Evolutionary conservation across 2,329 filamentous ascomycete species (phyloP).

Genomic region (Neobulgaria alba): DNA sequence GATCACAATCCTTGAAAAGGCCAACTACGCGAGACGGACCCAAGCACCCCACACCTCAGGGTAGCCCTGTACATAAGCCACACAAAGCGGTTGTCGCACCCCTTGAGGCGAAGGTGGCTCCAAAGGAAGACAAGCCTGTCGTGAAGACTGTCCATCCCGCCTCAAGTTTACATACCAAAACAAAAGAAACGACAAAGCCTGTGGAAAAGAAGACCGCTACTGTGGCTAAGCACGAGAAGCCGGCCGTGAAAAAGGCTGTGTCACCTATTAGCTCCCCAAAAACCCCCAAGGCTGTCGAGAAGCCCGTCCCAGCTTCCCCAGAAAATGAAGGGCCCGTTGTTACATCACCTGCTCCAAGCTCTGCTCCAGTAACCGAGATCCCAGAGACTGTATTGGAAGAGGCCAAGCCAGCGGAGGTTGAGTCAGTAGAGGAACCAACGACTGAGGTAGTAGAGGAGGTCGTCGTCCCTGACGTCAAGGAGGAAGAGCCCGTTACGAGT

Average conservation of each 20-base stretch:
- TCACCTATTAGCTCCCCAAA: no score
- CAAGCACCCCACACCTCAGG: constrained; percentile 8
- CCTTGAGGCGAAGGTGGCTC: constrained; percentile 6
- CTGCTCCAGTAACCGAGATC: constrained; percentile 5
- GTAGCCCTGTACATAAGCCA: constrained; percentile 13
- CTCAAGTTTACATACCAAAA: constrained; percentile 4
- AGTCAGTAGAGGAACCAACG: constrained; percentile 10
- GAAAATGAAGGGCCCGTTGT: constrained; percentile 14
- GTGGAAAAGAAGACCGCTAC: constrained; percentile 1
- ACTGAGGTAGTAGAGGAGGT: constrained; percentile 3
- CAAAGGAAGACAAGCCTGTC: constrained; percentile 12
- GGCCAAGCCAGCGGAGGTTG: constrained; percentile 4
- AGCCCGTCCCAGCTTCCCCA: neutral
- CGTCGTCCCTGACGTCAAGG: neutral
- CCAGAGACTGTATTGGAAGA: constrained; percentile 8
- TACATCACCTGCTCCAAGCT: constrained; percentile 3
- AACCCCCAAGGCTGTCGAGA: constrained; percentile 3
- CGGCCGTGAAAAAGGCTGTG: neutral
- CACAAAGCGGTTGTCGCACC: constrained; percentile 4
- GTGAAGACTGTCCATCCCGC: constrained; percentile 1
- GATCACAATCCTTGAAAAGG: constrained; percentile 20
- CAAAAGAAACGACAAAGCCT: constrained; percentile 3
- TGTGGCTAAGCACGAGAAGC: constrained; percentile 2
- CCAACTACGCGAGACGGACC: constrained; percentile 22
- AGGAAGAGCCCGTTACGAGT: constrained; percentile 17